These are phyloP conservation scores for Mucor saturninus DNA, from an alignment of 371 early-diverging fungal species.

Conservation along the genomic window DNA sequence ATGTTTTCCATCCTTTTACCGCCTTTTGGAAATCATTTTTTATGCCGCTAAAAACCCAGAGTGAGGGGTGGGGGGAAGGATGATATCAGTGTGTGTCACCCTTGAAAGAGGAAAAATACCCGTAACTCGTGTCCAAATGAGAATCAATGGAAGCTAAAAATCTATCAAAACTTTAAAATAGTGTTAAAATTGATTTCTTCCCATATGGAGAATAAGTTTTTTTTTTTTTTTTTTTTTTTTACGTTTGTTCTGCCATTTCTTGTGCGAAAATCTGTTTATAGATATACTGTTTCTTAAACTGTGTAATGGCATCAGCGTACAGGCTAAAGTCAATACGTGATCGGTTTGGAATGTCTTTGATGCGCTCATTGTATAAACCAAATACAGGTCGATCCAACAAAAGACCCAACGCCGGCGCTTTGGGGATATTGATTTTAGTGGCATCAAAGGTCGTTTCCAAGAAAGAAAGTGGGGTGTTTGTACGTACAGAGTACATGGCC, in stretches of 20 bases:
- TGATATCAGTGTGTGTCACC: too few species aligned
- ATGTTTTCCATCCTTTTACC: too few species aligned
- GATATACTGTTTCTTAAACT: slow-evolving; percentile 85
- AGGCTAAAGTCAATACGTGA: slow-evolving; percentile 49
- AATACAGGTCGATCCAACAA: slow-evolving; percentile 85
- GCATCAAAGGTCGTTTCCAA: slow-evolving; percentile 68
- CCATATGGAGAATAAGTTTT: background rate
- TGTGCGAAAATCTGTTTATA: slow-evolving; percentile 75
- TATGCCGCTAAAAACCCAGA: too few species aligned
- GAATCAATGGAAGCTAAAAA: slow-evolving; percentile 74
- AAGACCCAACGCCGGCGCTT: slow-evolving; percentile 97
- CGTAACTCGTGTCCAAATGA: slow-evolving; percentile 43
- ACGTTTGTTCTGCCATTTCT: slow-evolving; percentile 65
- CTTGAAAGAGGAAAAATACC: slow-evolving; percentile 43
- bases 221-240: slow-evolving; percentile 4
- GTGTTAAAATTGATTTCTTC: background rate
- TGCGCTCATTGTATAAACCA: slow-evolving; percentile 64
- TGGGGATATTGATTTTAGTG: slow-evolving; percentile 90
- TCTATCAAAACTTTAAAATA: slow-evolving; percentile 55
- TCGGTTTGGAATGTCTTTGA: slow-evolving; percentile 20
- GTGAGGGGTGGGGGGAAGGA: too few species aligned
- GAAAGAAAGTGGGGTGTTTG: slow-evolving; percentile 68
- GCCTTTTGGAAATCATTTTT: too few species aligned
- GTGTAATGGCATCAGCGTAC: slow-evolving; percentile 68
- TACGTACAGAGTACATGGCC: slow-evolving; percentile 82